Percentiles rank a stretch among this genome's conserved stretches.
Evolutionary conservation across 2,329 filamentous ascomycete genomes (phyloP).

Genomic region (Beauveria rudraprayagi): DNA sequence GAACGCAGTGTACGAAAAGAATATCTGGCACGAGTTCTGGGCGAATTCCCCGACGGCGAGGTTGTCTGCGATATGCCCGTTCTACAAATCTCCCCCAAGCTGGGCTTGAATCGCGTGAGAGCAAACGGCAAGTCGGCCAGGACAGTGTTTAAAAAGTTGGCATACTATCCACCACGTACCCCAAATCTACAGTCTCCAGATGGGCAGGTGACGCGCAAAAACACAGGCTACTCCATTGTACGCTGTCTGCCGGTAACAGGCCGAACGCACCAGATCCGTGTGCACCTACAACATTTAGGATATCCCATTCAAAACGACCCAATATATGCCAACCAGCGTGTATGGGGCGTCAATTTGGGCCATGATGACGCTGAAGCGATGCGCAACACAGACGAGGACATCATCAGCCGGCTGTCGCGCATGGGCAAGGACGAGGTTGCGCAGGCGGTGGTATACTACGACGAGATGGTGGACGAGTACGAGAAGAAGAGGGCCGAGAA

Average conservation of each 20-base stretch:
- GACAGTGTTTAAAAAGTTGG: constrained; percentile 84
- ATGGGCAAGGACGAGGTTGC: constrained; percentile 95
- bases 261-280: constrained; percentile 87
- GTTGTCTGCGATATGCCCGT: constrained; percentile 91
- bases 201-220: constrained; percentile 36
- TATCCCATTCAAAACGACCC: constrained; percentile 96
- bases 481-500: constrained; percentile 87
- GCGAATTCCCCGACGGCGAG: constrained; percentile 85
- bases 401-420: constrained; percentile 72
- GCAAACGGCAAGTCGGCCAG: constrained; percentile 84
- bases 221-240: constrained; percentile 85
- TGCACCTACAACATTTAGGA: constrained; percentile 89
- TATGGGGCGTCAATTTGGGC: constrained; percentile 79
- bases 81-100: constrained; percentile 85
- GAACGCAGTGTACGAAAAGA: constrained; percentile 84
- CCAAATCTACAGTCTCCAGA: constrained; percentile 16
- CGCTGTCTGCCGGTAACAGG: constrained; percentile 90
- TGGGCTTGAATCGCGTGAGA: constrained; percentile 88
- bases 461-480: constrained; percentile 87
- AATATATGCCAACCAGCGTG: constrained; percentile 89
- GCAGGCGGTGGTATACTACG: constrained; percentile 84
- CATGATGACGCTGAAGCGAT: constrained; percentile 55
- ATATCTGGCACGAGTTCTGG: constrained; percentile 85
- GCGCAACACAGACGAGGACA: constrained; percentile 74
- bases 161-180: constrained; percentile 67